Percentiles rank a stretch among this genome's conserved stretches.
Evolutionary conservation across 345 rosid genomes (phyloP).

Genomic region (Citropsis articulata): DNA sequence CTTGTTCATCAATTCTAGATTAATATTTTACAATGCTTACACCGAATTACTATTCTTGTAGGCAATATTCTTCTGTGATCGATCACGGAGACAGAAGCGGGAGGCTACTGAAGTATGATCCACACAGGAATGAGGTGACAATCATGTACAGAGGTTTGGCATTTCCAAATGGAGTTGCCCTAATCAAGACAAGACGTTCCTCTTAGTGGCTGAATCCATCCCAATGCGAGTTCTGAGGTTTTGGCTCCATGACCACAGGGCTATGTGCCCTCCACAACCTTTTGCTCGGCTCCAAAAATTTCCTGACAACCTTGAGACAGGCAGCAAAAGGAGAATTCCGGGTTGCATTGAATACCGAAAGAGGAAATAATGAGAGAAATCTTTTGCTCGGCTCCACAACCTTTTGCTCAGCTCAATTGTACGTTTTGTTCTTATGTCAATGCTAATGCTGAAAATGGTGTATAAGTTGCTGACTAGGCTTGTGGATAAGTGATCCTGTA

Average conservation of each 20-base stretch:
- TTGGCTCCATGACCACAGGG: neutral
- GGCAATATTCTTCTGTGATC: slow-evolving; percentile 23
- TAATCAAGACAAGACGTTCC: slow-evolving; percentile 45
- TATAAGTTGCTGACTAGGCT: neutral
- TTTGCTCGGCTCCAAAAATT: slow-evolving; percentile 27
- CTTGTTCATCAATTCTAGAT: too few species aligned
- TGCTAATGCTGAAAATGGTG: neutral
- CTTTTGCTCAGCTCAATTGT: too few species aligned
- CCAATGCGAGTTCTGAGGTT: slow-evolving; percentile 22
- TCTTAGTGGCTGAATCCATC: slow-evolving; percentile 37
- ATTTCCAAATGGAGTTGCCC: slow-evolving; percentile 48
- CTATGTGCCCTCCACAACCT: neutral
- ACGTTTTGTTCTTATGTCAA: too few species aligned
- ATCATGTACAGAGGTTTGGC: slow-evolving; percentile 29
- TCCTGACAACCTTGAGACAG: slow-evolving; percentile 44
- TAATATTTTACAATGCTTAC: too few species aligned
- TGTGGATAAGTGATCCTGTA: neutral
- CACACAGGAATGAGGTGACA: slow-evolving; percentile 23
- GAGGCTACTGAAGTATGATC: slow-evolving; percentile 43
- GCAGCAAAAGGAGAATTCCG: slow-evolving; percentile 49
- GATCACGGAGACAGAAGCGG: slow-evolving; percentile 33
- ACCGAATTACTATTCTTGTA: neutral
- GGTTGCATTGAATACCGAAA: slow-evolving; percentile 48
- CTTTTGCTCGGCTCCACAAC: too few species aligned
- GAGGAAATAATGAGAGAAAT: slow-evolving; percentile 24